phyloP scores from a whole-genome alignment of 2,329 filamentous ascomycete species.

The Calonectria pteridis region DNA sequence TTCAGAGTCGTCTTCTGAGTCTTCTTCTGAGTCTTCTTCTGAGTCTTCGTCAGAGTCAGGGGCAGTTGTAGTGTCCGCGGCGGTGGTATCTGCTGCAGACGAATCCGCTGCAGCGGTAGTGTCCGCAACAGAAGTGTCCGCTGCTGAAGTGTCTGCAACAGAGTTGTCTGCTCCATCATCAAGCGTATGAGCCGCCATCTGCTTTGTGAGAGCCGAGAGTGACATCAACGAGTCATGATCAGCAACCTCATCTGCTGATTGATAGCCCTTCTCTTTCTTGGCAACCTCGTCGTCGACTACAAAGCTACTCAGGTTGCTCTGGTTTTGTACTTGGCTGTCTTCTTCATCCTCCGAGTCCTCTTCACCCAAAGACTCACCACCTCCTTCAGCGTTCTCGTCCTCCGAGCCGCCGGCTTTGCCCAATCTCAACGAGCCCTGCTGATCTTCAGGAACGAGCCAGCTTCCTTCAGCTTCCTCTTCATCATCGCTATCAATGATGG shows the following conservation, averaged over 20 bases:
- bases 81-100: slow-evolving; percentile 27
- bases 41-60: slow-evolving; percentile 29
- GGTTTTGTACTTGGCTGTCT: slow-evolving; percentile 66
- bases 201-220: slow-evolving; percentile 52
- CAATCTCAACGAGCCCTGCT: slow-evolving; percentile 71
- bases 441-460: slow-evolving; percentile 81
- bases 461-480: slow-evolving; percentile 76
- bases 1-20: slow-evolving; percentile 26
- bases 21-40: slow-evolving; percentile 27
- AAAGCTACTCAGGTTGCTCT: slow-evolving; percentile 68
- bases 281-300: slow-evolving; percentile 64
- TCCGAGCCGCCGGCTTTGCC: slow-evolving; percentile 87
- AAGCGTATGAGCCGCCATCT: slow-evolving; percentile 54
- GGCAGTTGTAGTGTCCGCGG: slow-evolving; percentile 18
- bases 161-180: slow-evolving; percentile 40
- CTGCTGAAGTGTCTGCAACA: slow-evolving; percentile 28
- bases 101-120: slow-evolving; percentile 18
- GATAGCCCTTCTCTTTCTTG: slow-evolving; percentile 49
- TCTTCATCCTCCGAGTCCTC: slow-evolving; percentile 74
- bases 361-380: slow-evolving; percentile 81
- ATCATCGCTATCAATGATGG: slow-evolving; percentile 26
- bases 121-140: slow-evolving; percentile 25
- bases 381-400: slow-evolving; percentile 89
- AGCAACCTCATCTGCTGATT: slow-evolving; percentile 39
- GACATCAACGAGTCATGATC: slow-evolving; percentile 51